Base-by-base conservation (phyloP, 164 flowering plant species). In the Houttuynia cordata region DNA sequence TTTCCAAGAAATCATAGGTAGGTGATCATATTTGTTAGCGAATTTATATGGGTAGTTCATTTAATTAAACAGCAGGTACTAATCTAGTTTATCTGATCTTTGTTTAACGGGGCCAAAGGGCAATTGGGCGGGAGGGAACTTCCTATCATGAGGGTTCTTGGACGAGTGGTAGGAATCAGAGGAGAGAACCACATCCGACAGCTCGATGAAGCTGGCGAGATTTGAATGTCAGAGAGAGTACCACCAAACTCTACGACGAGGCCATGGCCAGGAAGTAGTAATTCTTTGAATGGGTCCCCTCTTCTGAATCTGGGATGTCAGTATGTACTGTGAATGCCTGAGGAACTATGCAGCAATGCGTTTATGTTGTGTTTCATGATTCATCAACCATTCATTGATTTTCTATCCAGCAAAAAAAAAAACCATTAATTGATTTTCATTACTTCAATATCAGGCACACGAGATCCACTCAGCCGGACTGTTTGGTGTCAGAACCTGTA, bases 121-220 rank as follows among this genome's bases (percentile, higher is more conserved):
- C 25, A 8, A 12, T 7, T 13, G 24, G 37, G n/a, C n/a, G 15
- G 15, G 17, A 19, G 13, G 18, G 57, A 4, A 10, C 10, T 12
- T 24, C 21, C 34, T 23, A 4, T 23, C 34, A 7, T 21, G 25
- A 4, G n/a, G 23, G 56, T 24, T 23, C 23, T 5, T 10, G 24
- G 57, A 54, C 34, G 34, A 54, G 34, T 10, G 17, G 49, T 12
- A 14, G 13, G 17, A 45, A 14, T 30, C 14, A 10, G 2, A 15
- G 57, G 30, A 24, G 17, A 14, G 57, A 9, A 54, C 12, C 18
- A 14, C 2, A 18, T 23, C 15, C 18, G 57, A 14, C 57, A 54
- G 57, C 57, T 20, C 57, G 23, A 54, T 24, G 57, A 54, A 30
- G 57, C 30, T 54, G 57, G 57, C 57, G 34, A 30, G 57, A 54